These are phyloP conservation scores for Leonotis leonurus DNA, from an alignment of 257 asterid genomes.

Conservation along the genomic window DNA sequence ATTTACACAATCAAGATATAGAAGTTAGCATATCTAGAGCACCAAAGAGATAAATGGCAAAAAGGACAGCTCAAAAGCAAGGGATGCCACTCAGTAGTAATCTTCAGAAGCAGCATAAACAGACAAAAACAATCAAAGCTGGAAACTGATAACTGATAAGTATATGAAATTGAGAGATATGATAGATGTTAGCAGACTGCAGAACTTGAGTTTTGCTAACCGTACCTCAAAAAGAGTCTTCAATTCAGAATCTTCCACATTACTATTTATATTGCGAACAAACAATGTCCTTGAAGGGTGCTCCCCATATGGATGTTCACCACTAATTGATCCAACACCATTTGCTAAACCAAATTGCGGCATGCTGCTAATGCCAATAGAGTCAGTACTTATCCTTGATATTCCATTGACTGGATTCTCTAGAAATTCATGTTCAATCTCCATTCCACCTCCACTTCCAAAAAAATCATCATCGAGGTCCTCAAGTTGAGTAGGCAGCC, in stretches of 20 bases:
- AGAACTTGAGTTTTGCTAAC: slow-evolving; percentile 1
- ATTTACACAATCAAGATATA: background rate
- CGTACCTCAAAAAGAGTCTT: slow-evolving; percentile 82
- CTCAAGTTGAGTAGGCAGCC: slow-evolving; percentile 83
- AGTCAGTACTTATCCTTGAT: slow-evolving; percentile 44
- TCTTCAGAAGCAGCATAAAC: background rate
- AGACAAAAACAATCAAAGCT: background rate
- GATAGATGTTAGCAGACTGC: background rate
- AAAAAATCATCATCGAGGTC: slow-evolving; percentile 93
- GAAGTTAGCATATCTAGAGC: background rate
- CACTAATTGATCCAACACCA: slow-evolving; percentile 54
- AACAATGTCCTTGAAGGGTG: slow-evolving; percentile 97
- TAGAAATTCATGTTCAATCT: slow-evolving; percentile 55
- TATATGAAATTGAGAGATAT: background rate
- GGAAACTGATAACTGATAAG: background rate
- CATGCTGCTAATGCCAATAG: slow-evolving; percentile 35
- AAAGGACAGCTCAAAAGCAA: background rate
- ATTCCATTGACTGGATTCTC: slow-evolving; percentile 46
- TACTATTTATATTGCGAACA: slow-evolving; percentile 92
- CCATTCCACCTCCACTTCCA: slow-evolving; percentile 94
- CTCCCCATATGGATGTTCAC: slow-evolving; percentile 97
- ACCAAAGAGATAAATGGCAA: background rate
- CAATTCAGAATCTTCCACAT: slow-evolving; percentile 90
- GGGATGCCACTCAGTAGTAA: background rate
- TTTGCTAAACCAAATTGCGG: slow-evolving; percentile 44